Evolutionary conservation across 2,329 filamentous ascomycete species (phyloP).

Genomic region (Lachnellula hyalina): DNA sequence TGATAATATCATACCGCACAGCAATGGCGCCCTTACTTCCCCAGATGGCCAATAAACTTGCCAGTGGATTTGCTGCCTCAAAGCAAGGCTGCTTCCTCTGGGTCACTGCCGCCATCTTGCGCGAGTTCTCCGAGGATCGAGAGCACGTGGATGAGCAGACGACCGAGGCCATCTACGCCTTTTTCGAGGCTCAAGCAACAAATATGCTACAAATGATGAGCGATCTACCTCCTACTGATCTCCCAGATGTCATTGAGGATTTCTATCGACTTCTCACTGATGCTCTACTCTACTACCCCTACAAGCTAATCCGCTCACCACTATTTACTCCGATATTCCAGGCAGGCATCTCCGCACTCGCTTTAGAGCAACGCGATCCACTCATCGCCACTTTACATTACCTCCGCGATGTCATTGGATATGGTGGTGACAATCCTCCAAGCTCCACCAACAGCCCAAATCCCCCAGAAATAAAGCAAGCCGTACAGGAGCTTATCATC

Average conservation of each 20-base stretch:
- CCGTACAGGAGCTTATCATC: slow-evolving; percentile 67
- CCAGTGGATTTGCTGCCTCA: slow-evolving; percentile 76
- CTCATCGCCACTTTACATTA: slow-evolving; percentile 90
- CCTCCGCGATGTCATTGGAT: slow-evolving; percentile 83
- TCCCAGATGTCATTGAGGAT: slow-evolving; percentile 58
- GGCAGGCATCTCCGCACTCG: slow-evolving; percentile 79
- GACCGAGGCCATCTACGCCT: slow-evolving; percentile 82
- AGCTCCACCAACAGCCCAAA: slow-evolving; percentile 51
- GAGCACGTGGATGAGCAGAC: slow-evolving; percentile 80
- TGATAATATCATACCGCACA: slow-evolving; percentile 92
- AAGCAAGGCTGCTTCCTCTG: slow-evolving; percentile 97
- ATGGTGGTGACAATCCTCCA: slow-evolving; percentile 71
- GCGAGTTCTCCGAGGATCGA: slow-evolving; percentile 88
- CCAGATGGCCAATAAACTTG: slow-evolving; percentile 81
- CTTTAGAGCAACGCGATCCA: slow-evolving; percentile 85
- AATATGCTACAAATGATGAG: slow-evolving; percentile 86
- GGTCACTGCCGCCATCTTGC: slow-evolving; percentile 90
- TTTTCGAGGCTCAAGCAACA: slow-evolving; percentile 90
- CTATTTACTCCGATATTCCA: slow-evolving; percentile 80
- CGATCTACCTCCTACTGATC: slow-evolving; percentile 60
- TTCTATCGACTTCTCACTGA: slow-evolving; percentile 93
- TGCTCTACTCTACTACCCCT: slow-evolving; percentile 86
- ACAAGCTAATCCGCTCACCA: slow-evolving; percentile 72
- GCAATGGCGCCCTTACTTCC: slow-evolving; percentile 82
- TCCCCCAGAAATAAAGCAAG: slow-evolving; percentile 66